Percentiles rank a stretch among this genome's conserved stretches.
These are phyloP conservation scores for Amanita thiersii DNA, from an alignment of 768 basidiomycete species.

Conservation along the genomic window DNA sequence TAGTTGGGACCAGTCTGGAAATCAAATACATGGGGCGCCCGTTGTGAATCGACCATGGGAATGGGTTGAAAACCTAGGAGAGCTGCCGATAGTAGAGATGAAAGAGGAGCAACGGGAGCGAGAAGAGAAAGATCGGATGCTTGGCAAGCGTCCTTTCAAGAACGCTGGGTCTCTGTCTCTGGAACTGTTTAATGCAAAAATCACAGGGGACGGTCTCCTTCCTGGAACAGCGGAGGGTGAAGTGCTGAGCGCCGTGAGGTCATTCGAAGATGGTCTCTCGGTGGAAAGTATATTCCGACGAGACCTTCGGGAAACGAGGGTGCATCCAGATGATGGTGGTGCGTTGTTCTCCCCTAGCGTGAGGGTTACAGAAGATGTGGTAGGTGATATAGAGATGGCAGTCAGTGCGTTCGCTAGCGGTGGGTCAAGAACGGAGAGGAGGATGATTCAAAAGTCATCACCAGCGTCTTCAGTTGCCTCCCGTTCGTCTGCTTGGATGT, in stretches of 20 bases:
- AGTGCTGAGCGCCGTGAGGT: slow-evolving; percentile 31
- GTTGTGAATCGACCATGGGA: slow-evolving; percentile 81
- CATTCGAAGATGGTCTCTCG: slow-evolving; percentile 58
- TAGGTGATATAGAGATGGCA: background rate
- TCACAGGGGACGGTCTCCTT: slow-evolving; percentile 53
- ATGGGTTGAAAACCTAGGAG: slow-evolving; percentile 76
- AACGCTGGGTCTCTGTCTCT: slow-evolving; percentile 68
- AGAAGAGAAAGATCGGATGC: slow-evolving; percentile 29
- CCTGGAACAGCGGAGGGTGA: slow-evolving; percentile 22
- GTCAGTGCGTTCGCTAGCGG: background rate
- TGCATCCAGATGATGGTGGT: slow-evolving; percentile 22
- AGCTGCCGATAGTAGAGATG: slow-evolving; percentile 33
- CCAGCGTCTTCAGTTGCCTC: slow-evolving; percentile 35
- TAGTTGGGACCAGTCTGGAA: slow-evolving; percentile 46
- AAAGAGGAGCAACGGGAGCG: slow-evolving; percentile 33
- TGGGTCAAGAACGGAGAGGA: slow-evolving; percentile 14
- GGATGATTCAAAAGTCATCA: slow-evolving; percentile 25
- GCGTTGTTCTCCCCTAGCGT: background rate
- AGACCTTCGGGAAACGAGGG: slow-evolving; percentile 71
- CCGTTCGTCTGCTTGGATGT: slow-evolving; percentile 39
- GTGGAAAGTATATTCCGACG: slow-evolving; percentile 60
- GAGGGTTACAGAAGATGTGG: background rate
- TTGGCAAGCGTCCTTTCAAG: slow-evolving; percentile 33
- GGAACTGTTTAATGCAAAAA: slow-evolving; percentile 57
- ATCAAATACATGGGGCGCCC: slow-evolving; percentile 35